Evolutionary conservation across 83 land plant species (phyloP).

Genomic region (Picea engelmannii): DNA sequence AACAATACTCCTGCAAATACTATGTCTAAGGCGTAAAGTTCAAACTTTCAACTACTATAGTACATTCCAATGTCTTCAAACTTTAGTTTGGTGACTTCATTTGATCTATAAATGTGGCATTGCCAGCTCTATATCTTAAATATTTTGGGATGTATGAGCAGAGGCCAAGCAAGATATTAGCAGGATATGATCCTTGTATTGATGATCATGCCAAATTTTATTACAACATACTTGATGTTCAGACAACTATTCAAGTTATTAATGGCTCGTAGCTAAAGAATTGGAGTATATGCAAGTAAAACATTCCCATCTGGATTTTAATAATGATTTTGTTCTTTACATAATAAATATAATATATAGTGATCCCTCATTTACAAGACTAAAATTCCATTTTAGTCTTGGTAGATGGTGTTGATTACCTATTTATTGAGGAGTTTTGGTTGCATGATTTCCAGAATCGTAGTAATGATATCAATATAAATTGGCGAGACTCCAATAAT

Average conservation of each 20-base stretch:
- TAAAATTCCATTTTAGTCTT: neutral
- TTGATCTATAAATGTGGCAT: too few species aligned
- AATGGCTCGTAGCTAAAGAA: conserved; percentile 32
- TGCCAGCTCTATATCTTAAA: too few species aligned
- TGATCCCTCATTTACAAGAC: neutral
- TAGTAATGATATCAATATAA: too few species aligned
- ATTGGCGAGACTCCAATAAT: too few species aligned
- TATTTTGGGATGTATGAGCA: too few species aligned
- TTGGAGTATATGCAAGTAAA: conserved; percentile 76
- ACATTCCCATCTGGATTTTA: neutral
- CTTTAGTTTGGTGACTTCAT: neutral
- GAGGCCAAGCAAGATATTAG: conserved; percentile 33
- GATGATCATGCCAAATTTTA: conserved; percentile 51
- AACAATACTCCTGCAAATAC: neutral
- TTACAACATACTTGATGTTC: conserved; percentile 60
- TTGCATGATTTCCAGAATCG: too few species aligned
- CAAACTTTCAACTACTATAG: conserved; percentile 27
- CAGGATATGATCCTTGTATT: conserved; percentile 61
- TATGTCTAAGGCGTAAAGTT: neutral
- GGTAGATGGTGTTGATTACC: neutral
- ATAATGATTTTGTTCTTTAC: too few species aligned
- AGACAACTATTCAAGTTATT: conserved; percentile 59
- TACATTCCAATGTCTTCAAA: neutral
- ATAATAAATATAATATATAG: neutral
- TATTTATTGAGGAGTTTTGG: neutral